Evolutionary conservation across 1,139 yeast genomes (phyloP).

Genomic region (Kodamaea plutei): DNA sequence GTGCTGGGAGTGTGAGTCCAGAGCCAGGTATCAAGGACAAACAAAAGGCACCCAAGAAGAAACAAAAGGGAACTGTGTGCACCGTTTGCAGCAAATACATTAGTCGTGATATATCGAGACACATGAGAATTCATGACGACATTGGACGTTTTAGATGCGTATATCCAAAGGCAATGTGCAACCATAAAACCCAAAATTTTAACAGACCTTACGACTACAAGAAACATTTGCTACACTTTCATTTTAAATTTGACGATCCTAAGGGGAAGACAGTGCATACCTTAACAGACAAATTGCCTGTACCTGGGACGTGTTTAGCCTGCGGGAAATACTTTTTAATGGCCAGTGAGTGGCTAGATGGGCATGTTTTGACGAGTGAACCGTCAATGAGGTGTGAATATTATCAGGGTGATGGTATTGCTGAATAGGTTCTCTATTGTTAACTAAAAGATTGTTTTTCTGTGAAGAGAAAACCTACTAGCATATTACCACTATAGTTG

Average conservation of each 20-base stretch:
- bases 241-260: conserved; percentile 44
- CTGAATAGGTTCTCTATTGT: too few relatives aligned
- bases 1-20: too few relatives aligned
- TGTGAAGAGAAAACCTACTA: too few relatives aligned
- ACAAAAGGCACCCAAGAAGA: conserved; percentile 16
- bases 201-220: conserved; percentile 49
- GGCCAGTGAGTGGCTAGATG: conserved; percentile 42
- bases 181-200: conserved; percentile 43
- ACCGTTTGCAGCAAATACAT: conserved; percentile 40
- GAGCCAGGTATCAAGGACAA: too few relatives aligned
- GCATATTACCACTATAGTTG: too few relatives aligned
- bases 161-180: conserved; percentile 39
- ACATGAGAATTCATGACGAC: conserved; percentile 45
- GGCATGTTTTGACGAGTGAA: conserved; percentile 30
- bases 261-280: conserved; percentile 40
- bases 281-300: conserved; percentile 41
- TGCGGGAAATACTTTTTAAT: conserved; percentile 29
- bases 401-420: not conserved
- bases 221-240: conserved; percentile 43
- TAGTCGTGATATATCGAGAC: conserved; percentile 42
- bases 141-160: conserved; percentile 46
- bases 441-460: too few relatives aligned
- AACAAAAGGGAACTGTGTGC: conserved; percentile 39
- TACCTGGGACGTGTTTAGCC: conserved; percentile 37
- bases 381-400: not conserved